phyloP scores from a whole-genome alignment of 2,329 filamentous ascomycete genomes.

The Penicillium sp. region DNA sequence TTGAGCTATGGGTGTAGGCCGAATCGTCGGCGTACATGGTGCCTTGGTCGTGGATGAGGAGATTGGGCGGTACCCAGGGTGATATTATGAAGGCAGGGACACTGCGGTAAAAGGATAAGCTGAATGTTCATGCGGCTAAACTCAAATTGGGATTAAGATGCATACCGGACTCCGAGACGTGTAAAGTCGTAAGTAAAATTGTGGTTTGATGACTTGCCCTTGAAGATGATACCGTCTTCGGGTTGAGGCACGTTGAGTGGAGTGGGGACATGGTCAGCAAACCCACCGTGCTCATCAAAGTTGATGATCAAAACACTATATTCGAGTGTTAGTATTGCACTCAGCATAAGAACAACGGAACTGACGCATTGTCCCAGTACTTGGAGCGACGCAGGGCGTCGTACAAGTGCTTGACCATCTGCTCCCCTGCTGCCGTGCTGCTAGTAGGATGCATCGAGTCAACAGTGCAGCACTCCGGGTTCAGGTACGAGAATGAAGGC shows the following conservation, averaged over 20 bases:
- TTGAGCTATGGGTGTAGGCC: conserved; percentile 40
- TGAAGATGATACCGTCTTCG: conserved; percentile 34
- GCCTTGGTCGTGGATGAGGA: conserved; percentile 39
- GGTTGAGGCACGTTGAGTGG: conserved; percentile 37
- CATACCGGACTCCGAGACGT: conserved; percentile 38
- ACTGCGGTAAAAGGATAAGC: conserved; percentile 8
- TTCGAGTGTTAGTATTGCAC: background rate
- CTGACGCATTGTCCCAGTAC: conserved; percentile 39
- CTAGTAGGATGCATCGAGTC: conserved; percentile 42
- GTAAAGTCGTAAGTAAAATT: conserved; percentile 40
- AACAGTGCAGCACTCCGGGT: conserved; percentile 40
- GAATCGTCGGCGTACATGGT: conserved; percentile 37
- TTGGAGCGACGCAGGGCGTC: conserved; percentile 41
- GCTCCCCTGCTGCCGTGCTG: conserved; percentile 38
- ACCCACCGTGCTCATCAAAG: conserved; percentile 44
- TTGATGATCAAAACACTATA: conserved; percentile 39
- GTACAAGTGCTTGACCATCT: conserved; percentile 43
- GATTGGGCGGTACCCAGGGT: conserved; percentile 32
- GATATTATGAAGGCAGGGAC: conserved; percentile 40
- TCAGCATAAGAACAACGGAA: background rate
- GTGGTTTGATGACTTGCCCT: conserved; percentile 29
- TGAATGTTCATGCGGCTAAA: background rate
- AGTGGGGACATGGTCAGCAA: conserved; percentile 41
- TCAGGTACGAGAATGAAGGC: conserved; percentile 63
- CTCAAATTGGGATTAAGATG: background rate